phyloP scores from a whole-genome alignment of 129 eudicot species.

The Erigeron canadensis region DNA sequence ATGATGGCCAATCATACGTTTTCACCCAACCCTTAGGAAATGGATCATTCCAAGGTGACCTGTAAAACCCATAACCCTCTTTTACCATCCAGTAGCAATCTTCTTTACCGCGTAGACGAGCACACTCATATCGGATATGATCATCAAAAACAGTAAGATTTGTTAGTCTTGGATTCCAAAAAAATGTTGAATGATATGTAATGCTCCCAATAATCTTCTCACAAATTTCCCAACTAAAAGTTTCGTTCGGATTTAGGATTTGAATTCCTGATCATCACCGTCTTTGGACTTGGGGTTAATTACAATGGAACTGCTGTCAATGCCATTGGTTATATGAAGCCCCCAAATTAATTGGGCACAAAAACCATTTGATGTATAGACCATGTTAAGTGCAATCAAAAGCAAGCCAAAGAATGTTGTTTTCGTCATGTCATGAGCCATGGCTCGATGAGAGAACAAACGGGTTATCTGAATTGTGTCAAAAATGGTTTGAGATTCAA shows the following conservation, averaged over 20 bases:
- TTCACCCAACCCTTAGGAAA: background rate
- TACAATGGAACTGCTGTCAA: background rate
- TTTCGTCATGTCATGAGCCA: conserved; percentile 11
- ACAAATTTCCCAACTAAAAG: background rate
- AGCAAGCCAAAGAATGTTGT: conserved; percentile 10
- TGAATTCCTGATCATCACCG: background rate
- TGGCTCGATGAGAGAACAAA: background rate
- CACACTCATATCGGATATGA: background rate
- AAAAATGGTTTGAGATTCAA: background rate
- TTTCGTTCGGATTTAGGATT: background rate
- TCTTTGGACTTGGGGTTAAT: background rate
- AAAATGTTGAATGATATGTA: background rate
- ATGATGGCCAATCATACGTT: background rate
- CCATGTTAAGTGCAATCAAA: background rate
- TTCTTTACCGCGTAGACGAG: background rate
- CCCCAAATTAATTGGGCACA: conserved; percentile 12
- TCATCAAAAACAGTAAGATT: background rate
- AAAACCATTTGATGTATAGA: conserved; percentile 14
- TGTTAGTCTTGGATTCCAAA: background rate
- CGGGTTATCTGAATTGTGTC: background rate
- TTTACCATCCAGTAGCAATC: background rate
- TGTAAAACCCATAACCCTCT: background rate
- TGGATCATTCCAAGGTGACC: background rate
- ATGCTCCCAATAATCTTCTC: background rate
- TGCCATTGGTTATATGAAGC: conserved; percentile 16